Percentiles rank a stretch among this genome's conserved stretches.
These are phyloP conservation scores for Leccinum boreale DNA, from an alignment of 768 basidiomycete genomes.

Conservation along the genomic window DNA sequence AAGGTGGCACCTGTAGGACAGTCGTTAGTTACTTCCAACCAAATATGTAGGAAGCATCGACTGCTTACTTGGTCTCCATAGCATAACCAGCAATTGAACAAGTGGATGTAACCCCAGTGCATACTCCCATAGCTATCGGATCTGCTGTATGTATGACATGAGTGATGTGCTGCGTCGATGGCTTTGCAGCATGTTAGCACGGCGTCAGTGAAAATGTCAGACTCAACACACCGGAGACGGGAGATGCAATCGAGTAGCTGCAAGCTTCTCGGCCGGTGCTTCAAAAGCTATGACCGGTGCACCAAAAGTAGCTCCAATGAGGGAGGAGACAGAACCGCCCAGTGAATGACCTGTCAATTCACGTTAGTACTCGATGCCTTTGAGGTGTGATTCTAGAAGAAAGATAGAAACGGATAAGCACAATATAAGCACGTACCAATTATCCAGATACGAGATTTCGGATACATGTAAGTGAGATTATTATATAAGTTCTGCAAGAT, in stretches of 20 bases:
- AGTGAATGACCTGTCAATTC: conserved; percentile 59
- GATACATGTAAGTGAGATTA: conserved; percentile 89
- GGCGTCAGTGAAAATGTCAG: background rate
- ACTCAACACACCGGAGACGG: conserved; percentile 66
- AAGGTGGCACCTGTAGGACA: conserved; percentile 66
- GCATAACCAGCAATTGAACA: conserved; percentile 88
- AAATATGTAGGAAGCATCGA: background rate
- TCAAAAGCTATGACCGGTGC: conserved; percentile 89
- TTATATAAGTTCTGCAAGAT: conserved; percentile 78
- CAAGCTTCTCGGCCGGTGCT: conserved; percentile 68
- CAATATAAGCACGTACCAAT: conserved; percentile 48
- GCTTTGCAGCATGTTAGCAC: conserved; percentile 37
- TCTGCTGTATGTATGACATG: conserved; percentile 94
- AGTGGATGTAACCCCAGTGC: conserved; percentile 69
- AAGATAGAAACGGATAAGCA: conserved; percentile 7
- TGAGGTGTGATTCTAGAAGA: background rate
- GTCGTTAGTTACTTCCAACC: background rate
- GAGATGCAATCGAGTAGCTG: conserved; percentile 79
- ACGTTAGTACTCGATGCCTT: background rate
- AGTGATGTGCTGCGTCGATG: conserved; percentile 70
- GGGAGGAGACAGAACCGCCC: conserved; percentile 80
- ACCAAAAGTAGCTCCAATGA: conserved; percentile 90
- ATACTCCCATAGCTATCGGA: conserved; percentile 85
- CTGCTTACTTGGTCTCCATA: conserved; percentile 59
- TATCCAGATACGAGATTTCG: conserved; percentile 85